phyloP scores from a whole-genome alignment of 257 asterid genomes.

The Solanum rostratum region DNA sequence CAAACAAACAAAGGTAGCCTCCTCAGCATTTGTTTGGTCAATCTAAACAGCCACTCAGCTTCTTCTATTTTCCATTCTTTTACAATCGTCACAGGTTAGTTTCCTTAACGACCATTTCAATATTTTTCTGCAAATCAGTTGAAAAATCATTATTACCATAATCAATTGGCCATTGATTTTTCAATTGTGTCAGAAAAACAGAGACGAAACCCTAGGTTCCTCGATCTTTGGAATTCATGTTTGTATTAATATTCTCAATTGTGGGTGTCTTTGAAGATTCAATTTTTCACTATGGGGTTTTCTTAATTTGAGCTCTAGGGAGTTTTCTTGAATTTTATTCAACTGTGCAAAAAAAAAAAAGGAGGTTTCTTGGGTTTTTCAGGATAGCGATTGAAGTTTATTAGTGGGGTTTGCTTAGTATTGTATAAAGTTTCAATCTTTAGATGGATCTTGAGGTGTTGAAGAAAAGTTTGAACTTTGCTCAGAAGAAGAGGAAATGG shows the following conservation, averaged over 20 bases:
- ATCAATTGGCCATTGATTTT: not conserved
- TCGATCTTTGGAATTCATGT: conserved; percentile 20
- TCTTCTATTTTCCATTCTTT: conserved; percentile 1
- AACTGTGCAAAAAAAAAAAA: not conserved
- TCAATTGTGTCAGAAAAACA: conserved; percentile 8
- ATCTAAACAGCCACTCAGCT: not conserved
- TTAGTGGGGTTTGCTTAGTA: not conserved
- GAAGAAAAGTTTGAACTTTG: conserved; percentile 37
- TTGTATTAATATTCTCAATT: conserved; percentile 3
- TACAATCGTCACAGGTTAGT: conserved; percentile 17
- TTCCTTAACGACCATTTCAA: conserved; percentile 5
- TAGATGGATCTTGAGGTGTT: conserved; percentile 53
- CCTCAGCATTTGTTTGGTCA: not conserved
- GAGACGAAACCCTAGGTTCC: conserved; percentile 26
- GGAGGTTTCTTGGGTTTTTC: not conserved
- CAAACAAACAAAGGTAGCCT: not conserved
- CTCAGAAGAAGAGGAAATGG: conserved; percentile 67
- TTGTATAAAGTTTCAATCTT: not conserved
- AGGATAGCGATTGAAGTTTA: not conserved
- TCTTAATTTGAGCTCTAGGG: conserved; percentile 21
- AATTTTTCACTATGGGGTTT: conserved; percentile 6
- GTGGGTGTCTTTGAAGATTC: not conserved
- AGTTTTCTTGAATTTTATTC: not conserved
- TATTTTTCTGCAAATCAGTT: not conserved
- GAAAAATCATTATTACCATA: not conserved